Evolutionary conservation across 2,329 filamentous ascomycete species (phyloP).

Genomic region (Penicillium sp.): DNA sequence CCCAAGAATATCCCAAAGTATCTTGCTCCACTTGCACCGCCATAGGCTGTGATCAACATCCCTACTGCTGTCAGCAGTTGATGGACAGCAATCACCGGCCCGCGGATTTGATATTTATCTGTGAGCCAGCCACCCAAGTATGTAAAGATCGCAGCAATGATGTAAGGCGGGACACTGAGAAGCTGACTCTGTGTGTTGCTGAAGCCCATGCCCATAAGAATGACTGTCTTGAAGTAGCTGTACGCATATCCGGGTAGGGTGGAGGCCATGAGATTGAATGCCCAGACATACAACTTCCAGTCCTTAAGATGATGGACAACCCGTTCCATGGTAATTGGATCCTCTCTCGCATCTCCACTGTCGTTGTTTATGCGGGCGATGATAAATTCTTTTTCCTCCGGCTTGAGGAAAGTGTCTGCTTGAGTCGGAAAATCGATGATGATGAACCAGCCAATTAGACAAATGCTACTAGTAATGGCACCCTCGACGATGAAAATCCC

Average conservation of each 20-base stretch:
- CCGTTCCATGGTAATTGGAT: slow-evolving; percentile 17
- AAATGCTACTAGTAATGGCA: slow-evolving; percentile 25
- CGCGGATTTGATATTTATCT: not conserved
- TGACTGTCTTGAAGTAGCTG: slow-evolving; percentile 34
- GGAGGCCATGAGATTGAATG: slow-evolving; percentile 27
- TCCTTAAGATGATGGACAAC: slow-evolving; percentile 26
- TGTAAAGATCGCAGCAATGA: slow-evolving; percentile 30
- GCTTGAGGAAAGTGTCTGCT: slow-evolving; percentile 21
- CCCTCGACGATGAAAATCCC: slow-evolving; percentile 25
- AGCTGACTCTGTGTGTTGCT: slow-evolving; percentile 26
- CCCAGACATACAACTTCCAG: slow-evolving; percentile 33
- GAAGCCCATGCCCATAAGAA: slow-evolving; percentile 33
- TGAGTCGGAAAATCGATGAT: slow-evolving; percentile 36
- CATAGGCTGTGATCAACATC: slow-evolving; percentile 1
- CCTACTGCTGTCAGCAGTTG: not conserved
- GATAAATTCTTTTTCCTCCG: slow-evolving; percentile 23
- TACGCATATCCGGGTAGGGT: slow-evolving; percentile 29
- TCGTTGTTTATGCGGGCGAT: slow-evolving; percentile 31
- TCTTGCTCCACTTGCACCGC: not conserved
- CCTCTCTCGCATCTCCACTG: slow-evolving; percentile 28
- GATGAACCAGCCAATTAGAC: slow-evolving; percentile 27
- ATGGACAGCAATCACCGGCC: not conserved
- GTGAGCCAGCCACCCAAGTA: slow-evolving; percentile 19
- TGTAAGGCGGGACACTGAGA: slow-evolving; percentile 29
- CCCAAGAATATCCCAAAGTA: slow-evolving; percentile 1